Evolutionary conservation across 2,329 filamentous ascomycete genomes (phyloP), one percentile per base, ranked within the genome.

Genomic region (Neonectria magnoliae): DNA sequence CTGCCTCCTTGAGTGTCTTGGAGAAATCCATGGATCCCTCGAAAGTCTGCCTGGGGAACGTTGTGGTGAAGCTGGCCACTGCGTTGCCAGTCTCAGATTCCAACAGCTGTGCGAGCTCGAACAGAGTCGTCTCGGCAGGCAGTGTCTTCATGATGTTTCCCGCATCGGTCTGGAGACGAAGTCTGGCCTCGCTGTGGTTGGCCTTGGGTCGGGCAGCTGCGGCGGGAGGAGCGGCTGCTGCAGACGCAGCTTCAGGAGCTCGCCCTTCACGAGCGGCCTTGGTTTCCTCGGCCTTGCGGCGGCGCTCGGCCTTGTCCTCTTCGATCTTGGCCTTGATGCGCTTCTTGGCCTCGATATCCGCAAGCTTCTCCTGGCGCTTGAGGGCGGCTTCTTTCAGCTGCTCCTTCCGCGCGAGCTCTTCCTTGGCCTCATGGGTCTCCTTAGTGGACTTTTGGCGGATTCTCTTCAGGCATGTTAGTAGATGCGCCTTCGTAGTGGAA

Each of bases 291-390:
- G 93, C 91, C 78, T 96, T 97, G 69, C 91, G 86, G 68, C 92
- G 90, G 58, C 96, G 90, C 74, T 95, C 94, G 72, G 93, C 92
- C 84, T 97, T 98, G 82, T 98, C 94, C 14, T 92, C 94, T 72
- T 96, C 94, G 69, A 99, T 97, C 85, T 94, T 94, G 61, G 93
- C 94, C 81, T 94, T 91, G 78, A 98, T 95, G 38, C 92, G 89
- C 80, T 91, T 93, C 84, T 95, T 96, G 11, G 93, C 95, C 47
- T 93, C 93, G 9, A 91, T 79, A 57, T 98, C 96, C 16, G 91
- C 93, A 45, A 88, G 82, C 83, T 98, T 98, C 82, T 99, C 96
- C 74, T 91, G 88, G 59, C 91, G 90, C 84, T 98, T 98, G 73
- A 89, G 88, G 57, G 90, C 90, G 0, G 93, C 94, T 72, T 97